A percentile compares a stretch with the other conserved stretches of the same genome.
phyloP scores from a whole-genome alignment of 1,284 basidiomycete species.

The Neotropicomus parvogracilis region DNA sequence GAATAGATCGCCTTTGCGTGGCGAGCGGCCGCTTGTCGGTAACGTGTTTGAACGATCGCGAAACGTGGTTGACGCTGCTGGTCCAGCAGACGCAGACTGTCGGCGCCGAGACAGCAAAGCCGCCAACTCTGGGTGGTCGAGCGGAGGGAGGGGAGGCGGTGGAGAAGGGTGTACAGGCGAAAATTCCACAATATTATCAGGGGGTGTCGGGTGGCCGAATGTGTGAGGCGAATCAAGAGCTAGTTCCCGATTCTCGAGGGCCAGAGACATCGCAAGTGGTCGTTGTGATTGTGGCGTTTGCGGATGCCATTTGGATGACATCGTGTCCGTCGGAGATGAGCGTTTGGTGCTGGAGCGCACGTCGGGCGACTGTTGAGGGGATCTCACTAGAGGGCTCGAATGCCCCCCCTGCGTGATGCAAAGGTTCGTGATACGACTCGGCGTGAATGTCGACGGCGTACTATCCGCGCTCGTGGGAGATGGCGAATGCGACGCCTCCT shows the following conservation, averaged over 20 bases:
- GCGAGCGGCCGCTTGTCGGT: conserved; percentile 13
- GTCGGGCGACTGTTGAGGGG: conserved; percentile 18
- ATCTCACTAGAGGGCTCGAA: conserved; percentile 16
- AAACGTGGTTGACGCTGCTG: conserved; percentile 10
- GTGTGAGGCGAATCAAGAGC: conserved; percentile 38
- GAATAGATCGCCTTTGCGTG: conserved; percentile 24
- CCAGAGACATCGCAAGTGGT: conserved; percentile 18
- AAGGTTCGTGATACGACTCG: conserved; percentile 18
- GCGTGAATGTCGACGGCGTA: conserved; percentile 19
- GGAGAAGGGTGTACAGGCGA: conserved; percentile 26
- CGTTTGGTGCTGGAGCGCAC: conserved; percentile 16
- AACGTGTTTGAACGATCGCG: conserved; percentile 29
- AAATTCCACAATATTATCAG: conserved; percentile 22
- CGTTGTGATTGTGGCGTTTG: conserved; percentile 17
- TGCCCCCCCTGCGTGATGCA: conserved; percentile 4
- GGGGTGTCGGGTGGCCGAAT: conserved; percentile 38
- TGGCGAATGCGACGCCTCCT: conserved; percentile 15
- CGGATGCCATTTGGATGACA: conserved; percentile 27
- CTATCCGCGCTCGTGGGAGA: conserved; percentile 19
- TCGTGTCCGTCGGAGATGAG: conserved; percentile 30
- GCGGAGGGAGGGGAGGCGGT: conserved; percentile 48
- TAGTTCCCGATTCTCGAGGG: conserved; percentile 18
- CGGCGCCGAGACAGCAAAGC: conserved; percentile 21
- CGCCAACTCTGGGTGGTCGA: conserved; percentile 48
- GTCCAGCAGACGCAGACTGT: conserved; percentile 7